Percentiles rank a stretch among this genome's conserved stretches.
phyloP scores from a whole-genome alignment of 2,329 filamentous ascomycete species.

The Septoria linicola region DNA sequence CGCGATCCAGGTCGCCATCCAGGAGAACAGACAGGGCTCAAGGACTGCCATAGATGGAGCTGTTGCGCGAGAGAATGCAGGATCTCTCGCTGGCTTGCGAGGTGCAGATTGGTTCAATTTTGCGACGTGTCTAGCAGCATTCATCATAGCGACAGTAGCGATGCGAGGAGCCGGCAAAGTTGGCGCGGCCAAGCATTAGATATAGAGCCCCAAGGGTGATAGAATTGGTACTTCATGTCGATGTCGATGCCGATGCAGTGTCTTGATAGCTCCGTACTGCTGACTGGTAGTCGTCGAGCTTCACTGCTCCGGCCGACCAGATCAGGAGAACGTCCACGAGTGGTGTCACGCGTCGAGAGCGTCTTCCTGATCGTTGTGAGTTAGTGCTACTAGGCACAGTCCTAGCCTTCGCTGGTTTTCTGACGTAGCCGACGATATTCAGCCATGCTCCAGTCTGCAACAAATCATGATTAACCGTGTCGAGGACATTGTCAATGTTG shows the following conservation, averaged over 20 bases:
- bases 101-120: slow-evolving; percentile 45
- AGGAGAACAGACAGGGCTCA: slow-evolving; percentile 37
- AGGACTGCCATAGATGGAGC: slow-evolving; percentile 33
- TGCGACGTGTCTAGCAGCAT: slow-evolving; percentile 38
- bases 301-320: slow-evolving; percentile 73
- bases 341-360: slow-evolving; percentile 8
- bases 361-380: neutral
- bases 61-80: slow-evolving; percentile 28
- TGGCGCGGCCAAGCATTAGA: slow-evolving; percentile 27
- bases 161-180: slow-evolving; percentile 36
- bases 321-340: slow-evolving; percentile 72
- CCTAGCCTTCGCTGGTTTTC: slow-evolving; percentile 10
- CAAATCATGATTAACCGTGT: slow-evolving; percentile 61
- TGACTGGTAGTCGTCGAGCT: slow-evolving; percentile 69
- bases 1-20: slow-evolving; percentile 61
- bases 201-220: no score
- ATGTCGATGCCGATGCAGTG: neutral
- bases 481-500: slow-evolving; percentile 69
- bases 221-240: no score
- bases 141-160: slow-evolving; percentile 37
- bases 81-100: slow-evolving; percentile 41
- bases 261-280: slow-evolving; percentile 43
- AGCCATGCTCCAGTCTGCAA: slow-evolving; percentile 79
- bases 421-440: slow-evolving; percentile 77
- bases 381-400: neutral